A percentile compares a stretch with the other conserved stretches of the same genome.
phyloP scores from a whole-genome alignment of 305 asterid genomes.

The Solanum hybrid region DNA sequence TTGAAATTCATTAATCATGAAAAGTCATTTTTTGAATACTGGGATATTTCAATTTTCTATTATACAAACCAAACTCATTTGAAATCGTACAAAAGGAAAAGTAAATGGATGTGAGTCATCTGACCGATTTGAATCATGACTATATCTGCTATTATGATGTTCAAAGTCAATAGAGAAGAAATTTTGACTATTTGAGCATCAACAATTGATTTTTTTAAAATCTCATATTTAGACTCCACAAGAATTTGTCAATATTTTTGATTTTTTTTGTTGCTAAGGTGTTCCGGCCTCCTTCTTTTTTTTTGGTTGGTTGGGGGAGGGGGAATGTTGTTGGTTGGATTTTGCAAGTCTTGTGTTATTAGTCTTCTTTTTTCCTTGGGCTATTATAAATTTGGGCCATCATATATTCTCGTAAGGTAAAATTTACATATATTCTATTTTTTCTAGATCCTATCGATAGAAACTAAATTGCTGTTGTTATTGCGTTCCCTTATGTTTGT shows the following conservation, averaged over 20 bases:
- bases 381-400: background rate
- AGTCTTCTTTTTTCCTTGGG: background rate
- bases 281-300: too few species aligned
- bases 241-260: background rate
- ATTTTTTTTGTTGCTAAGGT: background rate
- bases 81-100: background rate
- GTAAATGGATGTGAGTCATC: background rate
- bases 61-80: background rate
- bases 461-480: background rate
- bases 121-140: background rate
- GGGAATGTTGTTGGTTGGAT: background rate
- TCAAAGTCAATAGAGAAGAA: background rate
- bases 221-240: background rate
- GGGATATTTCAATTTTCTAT: background rate
- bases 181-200: background rate
- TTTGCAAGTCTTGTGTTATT: background rate
- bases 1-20: background rate
- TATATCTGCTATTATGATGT: background rate
- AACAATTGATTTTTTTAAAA: background rate
- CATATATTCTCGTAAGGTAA: background rate
- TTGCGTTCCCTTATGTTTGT: background rate
- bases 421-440: background rate
- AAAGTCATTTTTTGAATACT: background rate
- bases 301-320: background rate
- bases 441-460: background rate